Conservation (phyloP, 2,329 filamentous ascomycete genomes). For the Aspergillus costaricaensis region DNA sequence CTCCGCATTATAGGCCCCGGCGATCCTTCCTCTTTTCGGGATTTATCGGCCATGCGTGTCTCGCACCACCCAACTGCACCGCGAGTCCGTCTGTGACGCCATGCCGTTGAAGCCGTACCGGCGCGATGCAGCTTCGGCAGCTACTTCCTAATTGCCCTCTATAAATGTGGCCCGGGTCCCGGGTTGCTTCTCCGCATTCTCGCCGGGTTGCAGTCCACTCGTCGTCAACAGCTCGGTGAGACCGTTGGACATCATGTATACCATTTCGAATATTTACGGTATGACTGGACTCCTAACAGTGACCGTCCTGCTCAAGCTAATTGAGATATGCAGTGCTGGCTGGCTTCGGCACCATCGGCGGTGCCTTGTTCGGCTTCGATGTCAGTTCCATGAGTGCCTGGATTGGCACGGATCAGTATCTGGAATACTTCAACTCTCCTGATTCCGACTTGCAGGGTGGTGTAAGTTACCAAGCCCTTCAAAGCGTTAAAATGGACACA, state of each 20-base stretch:
- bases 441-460: constrained; percentile 41
- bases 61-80: constrained; percentile 14
- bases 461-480: constrained; percentile 19
- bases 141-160: neutral
- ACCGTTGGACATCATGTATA: constrained; percentile 22
- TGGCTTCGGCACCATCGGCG: constrained; percentile 58
- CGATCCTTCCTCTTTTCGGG: constrained; percentile 17
- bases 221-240: neutral
- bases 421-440: constrained; percentile 57
- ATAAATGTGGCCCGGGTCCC: neutral
- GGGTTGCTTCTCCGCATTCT: neutral
- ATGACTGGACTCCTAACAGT: neutral
- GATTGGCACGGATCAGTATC: constrained; percentile 54
- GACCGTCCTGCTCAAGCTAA: neutral
- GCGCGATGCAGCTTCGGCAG: constrained; percentile 1
- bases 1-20: constrained; percentile 15
- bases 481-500: neutral
- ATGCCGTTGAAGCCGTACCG: neutral
- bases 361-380: constrained; percentile 61
- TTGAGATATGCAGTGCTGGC: constrained; percentile 46
- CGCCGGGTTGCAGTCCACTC: neutral
- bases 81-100: neutral
- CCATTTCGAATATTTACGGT: constrained; percentile 26
- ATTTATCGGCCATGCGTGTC: constrained; percentile 8
- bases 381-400: constrained; percentile 50